Conservation (phyloP, 768 basidiomycete species). For the Tricholomella constricta region DNA sequence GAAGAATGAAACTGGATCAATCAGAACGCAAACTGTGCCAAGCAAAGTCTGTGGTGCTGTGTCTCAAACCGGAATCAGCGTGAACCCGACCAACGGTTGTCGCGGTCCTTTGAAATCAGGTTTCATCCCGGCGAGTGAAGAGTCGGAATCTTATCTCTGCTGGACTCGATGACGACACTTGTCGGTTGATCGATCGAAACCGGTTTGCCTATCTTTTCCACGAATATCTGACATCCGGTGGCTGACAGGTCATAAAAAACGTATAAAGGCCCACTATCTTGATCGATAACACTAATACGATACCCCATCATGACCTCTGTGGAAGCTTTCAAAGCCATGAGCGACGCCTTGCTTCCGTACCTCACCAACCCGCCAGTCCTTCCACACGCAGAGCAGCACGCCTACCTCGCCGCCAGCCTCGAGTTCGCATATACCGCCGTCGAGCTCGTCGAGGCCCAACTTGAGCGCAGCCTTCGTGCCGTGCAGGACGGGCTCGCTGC, state of each 20-base stretch:
- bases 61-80: no score
- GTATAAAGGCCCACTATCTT: not conserved
- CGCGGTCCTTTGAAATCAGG: no score
- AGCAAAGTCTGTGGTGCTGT: not conserved
- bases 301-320: slow-evolving; percentile 10
- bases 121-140: no score
- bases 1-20: not conserved
- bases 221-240: no score
- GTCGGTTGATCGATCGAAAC: no score
- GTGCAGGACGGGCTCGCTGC: slow-evolving; percentile 9
- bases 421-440: slow-evolving; percentile 19
- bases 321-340: slow-evolving; percentile 10
- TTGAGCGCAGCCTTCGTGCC: slow-evolving; percentile 14
- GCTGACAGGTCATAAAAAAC: no score
- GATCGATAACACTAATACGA: no score
- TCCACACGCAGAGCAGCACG: slow-evolving; percentile 2
- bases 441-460: slow-evolving; percentile 17
- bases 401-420: slow-evolving; percentile 15
- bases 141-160: no score
- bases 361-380: slow-evolving; percentile 11
- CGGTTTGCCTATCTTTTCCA: no score
- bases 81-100: no score
- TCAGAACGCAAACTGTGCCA: slow-evolving; percentile 6
- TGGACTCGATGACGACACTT: no score
- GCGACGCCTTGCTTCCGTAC: slow-evolving; percentile 14